Evolutionary conservation across 2,329 filamentous ascomycete species (phyloP).

Genomic region (Cladophialophora chaetospira): DNA sequence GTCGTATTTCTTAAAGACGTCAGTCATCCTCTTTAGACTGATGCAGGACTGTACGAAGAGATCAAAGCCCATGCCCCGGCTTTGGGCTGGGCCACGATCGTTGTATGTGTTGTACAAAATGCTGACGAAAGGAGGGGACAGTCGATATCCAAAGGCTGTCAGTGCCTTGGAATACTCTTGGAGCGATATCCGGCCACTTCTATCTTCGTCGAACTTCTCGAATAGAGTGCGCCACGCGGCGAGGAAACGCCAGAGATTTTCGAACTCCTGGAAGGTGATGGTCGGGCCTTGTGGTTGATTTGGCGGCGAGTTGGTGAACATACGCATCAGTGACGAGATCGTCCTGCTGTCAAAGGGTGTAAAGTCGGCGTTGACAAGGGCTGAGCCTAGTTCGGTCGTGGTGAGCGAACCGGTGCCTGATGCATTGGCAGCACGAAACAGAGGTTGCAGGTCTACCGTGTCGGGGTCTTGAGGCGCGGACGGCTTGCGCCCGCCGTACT

Average conservation of each 20-base stretch:
- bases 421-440: constrained; percentile 88
- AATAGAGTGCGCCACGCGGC: constrained; percentile 93
- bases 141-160: constrained; percentile 87
- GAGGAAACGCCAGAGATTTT: constrained; percentile 92
- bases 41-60: constrained; percentile 98
- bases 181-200: constrained; percentile 80
- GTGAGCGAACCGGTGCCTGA: constrained; percentile 77
- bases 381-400: constrained; percentile 81
- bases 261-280: constrained; percentile 95
- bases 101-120: constrained; percentile 89
- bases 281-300: constrained; percentile 59
- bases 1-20: constrained; percentile 98
- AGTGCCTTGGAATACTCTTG: constrained; percentile 88
- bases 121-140: constrained; percentile 80
- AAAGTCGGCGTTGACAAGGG: constrained; percentile 95
- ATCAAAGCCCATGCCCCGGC: constrained; percentile 82
- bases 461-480: constrained; percentile 50
- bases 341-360: constrained; percentile 91
- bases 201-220: constrained; percentile 89
- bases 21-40: constrained; percentile 95
- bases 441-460: constrained; percentile 68
- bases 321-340: constrained; percentile 98
- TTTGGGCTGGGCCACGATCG: constrained; percentile 43
- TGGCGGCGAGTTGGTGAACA: constrained; percentile 63
- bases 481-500: constrained; percentile 26